These are phyloP conservation scores for Vaccinium myrtillus DNA, from an alignment of 148 eudicot genomes.

Conservation along the genomic window DNA sequence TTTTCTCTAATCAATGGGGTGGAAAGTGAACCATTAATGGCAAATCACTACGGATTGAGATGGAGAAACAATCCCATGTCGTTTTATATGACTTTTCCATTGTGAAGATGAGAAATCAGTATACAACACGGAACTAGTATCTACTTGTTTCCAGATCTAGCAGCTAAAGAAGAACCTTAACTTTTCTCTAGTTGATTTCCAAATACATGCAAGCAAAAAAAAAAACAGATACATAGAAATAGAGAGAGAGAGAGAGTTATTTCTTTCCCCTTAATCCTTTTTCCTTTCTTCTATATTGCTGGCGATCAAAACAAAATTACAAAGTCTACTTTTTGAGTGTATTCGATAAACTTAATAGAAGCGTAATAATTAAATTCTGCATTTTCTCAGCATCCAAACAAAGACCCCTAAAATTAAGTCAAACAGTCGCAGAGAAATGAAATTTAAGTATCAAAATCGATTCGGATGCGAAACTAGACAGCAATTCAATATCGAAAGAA, in stretches of 20 bases:
- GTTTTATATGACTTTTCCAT: slow-evolving; percentile 16
- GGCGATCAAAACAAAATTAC: not conserved
- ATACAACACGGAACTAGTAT: not conserved
- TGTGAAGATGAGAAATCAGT: slow-evolving; percentile 20
- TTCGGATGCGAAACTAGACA: not conserved
- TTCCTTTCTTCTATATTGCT: not conserved
- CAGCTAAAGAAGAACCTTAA: not conserved
- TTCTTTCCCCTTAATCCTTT: not conserved
- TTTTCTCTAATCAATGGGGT: slow-evolving; percentile 28
- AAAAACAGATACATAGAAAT: not conserved
- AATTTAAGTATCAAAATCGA: not conserved
- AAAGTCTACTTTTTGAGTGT: not conserved
- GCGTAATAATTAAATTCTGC: not conserved
- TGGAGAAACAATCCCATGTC: slow-evolving; percentile 17
- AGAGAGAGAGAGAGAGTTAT: not conserved
- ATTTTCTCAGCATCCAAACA: slow-evolving; percentile 1
- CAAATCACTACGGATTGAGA: slow-evolving; percentile 28
- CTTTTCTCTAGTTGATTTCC: slow-evolving; percentile 11
- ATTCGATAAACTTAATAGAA: not conserved
- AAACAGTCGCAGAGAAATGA: not conserved
- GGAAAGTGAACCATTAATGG: slow-evolving; percentile 33
- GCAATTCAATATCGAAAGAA: not conserved
- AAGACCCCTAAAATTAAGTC: not conserved
- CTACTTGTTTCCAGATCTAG: slow-evolving; percentile 20
- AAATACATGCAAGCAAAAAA: not conserved